Conservation (phyloP, 108 stramenopile genomes). For the Chaetoceros tenuissimus region DNA sequence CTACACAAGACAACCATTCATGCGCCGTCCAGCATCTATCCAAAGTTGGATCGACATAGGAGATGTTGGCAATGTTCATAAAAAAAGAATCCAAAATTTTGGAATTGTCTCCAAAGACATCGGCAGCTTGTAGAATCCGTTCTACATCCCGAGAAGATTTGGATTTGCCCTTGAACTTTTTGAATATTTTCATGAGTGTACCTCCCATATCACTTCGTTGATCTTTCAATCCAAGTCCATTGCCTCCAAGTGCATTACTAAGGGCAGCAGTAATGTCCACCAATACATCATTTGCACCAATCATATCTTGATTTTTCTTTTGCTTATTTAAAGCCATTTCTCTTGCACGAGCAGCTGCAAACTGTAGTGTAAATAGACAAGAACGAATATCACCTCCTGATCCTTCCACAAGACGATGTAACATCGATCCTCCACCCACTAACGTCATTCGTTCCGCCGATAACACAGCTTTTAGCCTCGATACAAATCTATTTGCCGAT, state of each 20-base stretch:
- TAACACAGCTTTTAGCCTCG: constrained; percentile 75
- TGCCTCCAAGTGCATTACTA: constrained; percentile 35
- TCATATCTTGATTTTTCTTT: constrained; percentile 9
- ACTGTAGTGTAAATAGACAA: constrained; percentile 90
- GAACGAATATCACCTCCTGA: constrained; percentile 85
- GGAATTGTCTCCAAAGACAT: constrained; percentile 56
- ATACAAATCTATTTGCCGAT: constrained; percentile 52
- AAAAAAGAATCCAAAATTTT: constrained; percentile 63
- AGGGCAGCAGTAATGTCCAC: constrained; percentile 53
- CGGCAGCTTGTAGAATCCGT: constrained; percentile 27
- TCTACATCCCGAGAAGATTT: constrained; percentile 16
- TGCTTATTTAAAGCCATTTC: constrained; percentile 24
- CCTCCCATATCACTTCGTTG: constrained; percentile 55
- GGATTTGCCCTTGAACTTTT: constrained; percentile 29
- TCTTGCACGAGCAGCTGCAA: constrained; percentile 48
- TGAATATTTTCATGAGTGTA: constrained; percentile 51
- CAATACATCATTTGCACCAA: not conserved
- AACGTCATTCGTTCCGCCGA: constrained; percentile 49
- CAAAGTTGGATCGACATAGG: constrained; percentile 73
- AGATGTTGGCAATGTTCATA: constrained; percentile 52
- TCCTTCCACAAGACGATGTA: constrained; percentile 57
- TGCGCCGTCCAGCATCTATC: constrained; percentile 60
- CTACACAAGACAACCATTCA: constrained; percentile 56
- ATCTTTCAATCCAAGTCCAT: constrained; percentile 64
- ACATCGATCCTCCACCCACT: constrained; percentile 34